Base-by-base conservation (phyloP, 805 yeast species). In the Ascoidea tarda region DNA sequence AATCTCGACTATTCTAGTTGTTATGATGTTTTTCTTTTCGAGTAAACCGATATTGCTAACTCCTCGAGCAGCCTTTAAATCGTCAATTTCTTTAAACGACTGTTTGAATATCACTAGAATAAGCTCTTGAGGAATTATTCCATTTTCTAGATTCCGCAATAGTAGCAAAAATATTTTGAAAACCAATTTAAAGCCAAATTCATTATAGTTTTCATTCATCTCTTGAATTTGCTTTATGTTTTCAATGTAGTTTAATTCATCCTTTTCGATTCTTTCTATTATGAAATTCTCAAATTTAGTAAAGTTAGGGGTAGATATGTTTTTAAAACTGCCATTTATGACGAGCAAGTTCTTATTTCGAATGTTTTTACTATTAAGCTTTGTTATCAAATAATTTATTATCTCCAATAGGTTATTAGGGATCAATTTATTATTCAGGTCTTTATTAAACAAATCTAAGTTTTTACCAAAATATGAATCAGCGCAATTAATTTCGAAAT, bases 121-220 rank as follows among this genome's bases (percentile, higher is more conserved):
- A 32, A 64, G 59, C 51, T 63, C 69, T 14, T 55, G 58, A 47
- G 73, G 66, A 6, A 73, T 64, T n/a, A 73, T 65, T 5, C 76
- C 73, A 16, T 72, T 75, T 46, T 69, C 67, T 5, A 72, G 51
- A 48, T 65, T 64, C 31, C 63, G 59, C 54, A 73, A 54, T 12
- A 73, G 50, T 1, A 65, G 49, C 2, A 62, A 16, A 33, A 68
- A 54, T 1, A 66, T 64, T 48, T 64, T 54, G 8, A 48, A 21
- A 5, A 63, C 56, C 16, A 65, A 64, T 16, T 53, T 55, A 16
- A 58, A 51, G 8, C 51, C 46, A 6, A 64, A 54, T 12, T 62
- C 58, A 4, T 63, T 63, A 21, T 50, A 46, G 16, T 47, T 51
- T 6, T 49, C 47, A 5, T 47, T 47, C 48, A 59, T 59, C 33